These are phyloP conservation scores for Phylloporus rhodoxanthus DNA, from an alignment of 768 basidiomycete genomes.

Conservation along the genomic window DNA sequence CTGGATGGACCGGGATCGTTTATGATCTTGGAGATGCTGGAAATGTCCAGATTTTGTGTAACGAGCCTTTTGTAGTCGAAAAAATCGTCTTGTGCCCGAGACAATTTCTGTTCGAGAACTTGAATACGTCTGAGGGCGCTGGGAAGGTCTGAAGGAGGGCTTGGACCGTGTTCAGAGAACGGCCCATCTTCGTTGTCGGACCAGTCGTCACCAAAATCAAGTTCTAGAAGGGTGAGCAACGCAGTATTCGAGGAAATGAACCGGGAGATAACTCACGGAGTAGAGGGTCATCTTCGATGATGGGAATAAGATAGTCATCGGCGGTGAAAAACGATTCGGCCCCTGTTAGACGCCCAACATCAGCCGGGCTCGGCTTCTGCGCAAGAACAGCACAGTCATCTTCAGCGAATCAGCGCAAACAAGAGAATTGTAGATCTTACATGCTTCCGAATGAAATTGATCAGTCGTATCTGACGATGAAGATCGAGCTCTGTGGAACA, in stretches of 20 bases:
- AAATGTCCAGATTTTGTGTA: slow-evolving; percentile 44
- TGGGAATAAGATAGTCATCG: slow-evolving; percentile 79
- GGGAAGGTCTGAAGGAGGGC: slow-evolving; percentile 27
- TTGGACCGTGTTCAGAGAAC: slow-evolving; percentile 1
- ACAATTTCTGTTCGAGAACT: slow-evolving; percentile 57
- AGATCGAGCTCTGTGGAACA: slow-evolving; percentile 61
- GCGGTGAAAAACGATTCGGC: slow-evolving; percentile 58
- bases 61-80: slow-evolving; percentile 57
- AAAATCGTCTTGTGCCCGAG: slow-evolving; percentile 53
- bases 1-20: slow-evolving; percentile 30
- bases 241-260: neutral
- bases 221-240: slow-evolving; percentile 37
- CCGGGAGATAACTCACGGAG: slow-evolving; percentile 57
- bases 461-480: slow-evolving; percentile 70
- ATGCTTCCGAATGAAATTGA: slow-evolving; percentile 82
- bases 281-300: slow-evolving; percentile 79
- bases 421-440: slow-evolving; percentile 31
- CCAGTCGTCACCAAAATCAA: slow-evolving; percentile 65
- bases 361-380: slow-evolving; percentile 49
- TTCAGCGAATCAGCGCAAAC: neutral
- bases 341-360: slow-evolving; percentile 46
- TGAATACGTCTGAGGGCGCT: slow-evolving; percentile 43
- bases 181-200: slow-evolving; percentile 43
- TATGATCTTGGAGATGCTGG: slow-evolving; percentile 39
- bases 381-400: slow-evolving; percentile 3